Evolutionary conservation across 2,329 filamentous ascomycete species (phyloP).

Genomic region (Xylaria sp.): DNA sequence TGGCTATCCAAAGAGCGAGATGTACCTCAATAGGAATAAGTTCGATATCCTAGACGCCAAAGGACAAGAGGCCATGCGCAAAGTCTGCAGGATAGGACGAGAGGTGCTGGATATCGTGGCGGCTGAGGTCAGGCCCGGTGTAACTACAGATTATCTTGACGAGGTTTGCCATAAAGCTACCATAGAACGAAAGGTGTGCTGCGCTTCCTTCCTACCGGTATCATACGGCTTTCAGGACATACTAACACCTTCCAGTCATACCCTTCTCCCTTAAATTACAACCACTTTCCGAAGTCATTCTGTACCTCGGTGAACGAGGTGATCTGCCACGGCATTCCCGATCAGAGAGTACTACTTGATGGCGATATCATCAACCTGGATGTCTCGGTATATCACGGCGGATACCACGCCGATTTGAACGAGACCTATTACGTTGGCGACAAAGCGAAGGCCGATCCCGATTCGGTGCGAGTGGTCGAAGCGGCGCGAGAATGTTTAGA

Average conservation of each 20-base stretch:
- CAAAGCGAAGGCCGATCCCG: slow-evolving; percentile 82
- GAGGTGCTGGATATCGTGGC: slow-evolving; percentile 95
- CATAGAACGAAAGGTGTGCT: slow-evolving; percentile 86
- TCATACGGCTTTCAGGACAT: background rate
- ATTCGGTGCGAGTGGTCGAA: slow-evolving; percentile 90
- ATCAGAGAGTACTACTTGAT: slow-evolving; percentile 85
- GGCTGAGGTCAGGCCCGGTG: slow-evolving; percentile 83
- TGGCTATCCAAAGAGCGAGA: slow-evolving; percentile 75
- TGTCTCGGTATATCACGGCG: slow-evolving; percentile 91
- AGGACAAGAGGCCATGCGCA: slow-evolving; percentile 89
- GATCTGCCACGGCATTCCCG: slow-evolving; percentile 98
- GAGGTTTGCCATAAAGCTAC: slow-evolving; percentile 95
- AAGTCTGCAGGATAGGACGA: slow-evolving; percentile 84
- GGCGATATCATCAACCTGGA: slow-evolving; percentile 98
- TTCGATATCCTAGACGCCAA: slow-evolving; percentile 83
- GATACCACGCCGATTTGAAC: slow-evolving; percentile 96
- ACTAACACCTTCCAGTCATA: slow-evolving; percentile 73
- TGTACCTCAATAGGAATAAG: slow-evolving; percentile 77
- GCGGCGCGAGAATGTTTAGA: slow-evolving; percentile 88
- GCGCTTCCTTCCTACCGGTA: background rate
- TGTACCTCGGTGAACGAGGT: slow-evolving; percentile 97
- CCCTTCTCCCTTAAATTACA: slow-evolving; percentile 94
- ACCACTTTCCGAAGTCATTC: slow-evolving; percentile 96
- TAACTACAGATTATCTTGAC: slow-evolving; percentile 96
- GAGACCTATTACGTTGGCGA: slow-evolving; percentile 99